Conservation (phyloP, 1,139 yeast species). For the Lodderomyces orthopsilosis region DNA sequence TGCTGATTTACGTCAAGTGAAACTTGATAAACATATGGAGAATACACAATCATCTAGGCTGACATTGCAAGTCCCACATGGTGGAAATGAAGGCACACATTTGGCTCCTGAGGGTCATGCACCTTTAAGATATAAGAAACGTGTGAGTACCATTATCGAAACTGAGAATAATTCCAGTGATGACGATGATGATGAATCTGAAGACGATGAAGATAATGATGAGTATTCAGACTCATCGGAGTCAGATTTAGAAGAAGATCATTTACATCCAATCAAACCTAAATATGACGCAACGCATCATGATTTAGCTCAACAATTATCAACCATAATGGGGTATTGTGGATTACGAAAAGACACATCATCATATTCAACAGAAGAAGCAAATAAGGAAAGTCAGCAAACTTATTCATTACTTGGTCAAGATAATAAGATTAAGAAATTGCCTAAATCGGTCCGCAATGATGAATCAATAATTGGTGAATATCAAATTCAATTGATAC, state of each 20-base stretch:
- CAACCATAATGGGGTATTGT: slow-evolving; percentile 35
- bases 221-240: slow-evolving; percentile 25
- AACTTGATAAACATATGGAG: background rate
- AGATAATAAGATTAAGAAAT: slow-evolving; percentile 22
- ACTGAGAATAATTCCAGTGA: slow-evolving; percentile 19
- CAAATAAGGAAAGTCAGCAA: slow-evolving; percentile 28
- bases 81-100: background rate
- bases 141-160: slow-evolving; percentile 25
- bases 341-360: slow-evolving; percentile 18
- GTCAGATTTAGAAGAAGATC: slow-evolving; percentile 20
- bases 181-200: slow-evolving; percentile 25
- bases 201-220: slow-evolving; percentile 21
- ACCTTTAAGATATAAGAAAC: slow-evolving; percentile 10
- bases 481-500: slow-evolving; percentile 50
- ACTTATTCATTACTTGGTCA: slow-evolving; percentile 31
- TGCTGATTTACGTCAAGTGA: background rate
- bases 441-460: slow-evolving; percentile 21
- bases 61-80: background rate
- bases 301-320: slow-evolving; percentile 22
- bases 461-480: slow-evolving; percentile 55
- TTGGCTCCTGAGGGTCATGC: background rate
- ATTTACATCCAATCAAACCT: slow-evolving; percentile 26
- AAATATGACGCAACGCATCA: slow-evolving; percentile 16
- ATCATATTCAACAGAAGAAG: slow-evolving; percentile 21
- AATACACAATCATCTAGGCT: background rate